A percentile compares a stretch with the other conserved stretches of the same genome.
These are phyloP conservation scores for Pezizomycotina sp. DNA, from an alignment of 2,329 filamentous ascomycete species.

Conservation along the genomic window DNA sequence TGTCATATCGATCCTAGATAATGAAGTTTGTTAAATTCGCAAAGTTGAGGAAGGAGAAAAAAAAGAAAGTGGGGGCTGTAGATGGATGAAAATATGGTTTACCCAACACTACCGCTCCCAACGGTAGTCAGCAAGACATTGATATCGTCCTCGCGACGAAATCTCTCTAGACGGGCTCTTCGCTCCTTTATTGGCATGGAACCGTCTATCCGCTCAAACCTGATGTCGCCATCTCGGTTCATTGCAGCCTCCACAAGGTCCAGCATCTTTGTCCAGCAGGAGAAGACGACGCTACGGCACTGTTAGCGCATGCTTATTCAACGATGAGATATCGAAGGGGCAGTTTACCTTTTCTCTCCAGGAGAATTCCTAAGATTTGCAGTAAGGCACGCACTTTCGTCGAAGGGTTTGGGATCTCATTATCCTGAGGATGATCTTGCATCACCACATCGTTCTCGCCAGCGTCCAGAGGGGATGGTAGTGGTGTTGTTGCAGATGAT, in stretches of 20 bases:
- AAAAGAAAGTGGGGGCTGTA: no score
- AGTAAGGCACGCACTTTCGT: conserved; percentile 23
- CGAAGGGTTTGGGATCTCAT: conserved; percentile 2
- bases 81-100: no score
- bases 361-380: conserved; percentile 21
- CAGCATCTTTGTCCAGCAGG: conserved; percentile 28
- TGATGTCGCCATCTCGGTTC: conserved; percentile 17
- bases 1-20: conserved; percentile 23
- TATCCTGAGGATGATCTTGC: no score
- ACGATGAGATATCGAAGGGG: neutral
- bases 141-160: conserved; percentile 19
- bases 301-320: neutral
- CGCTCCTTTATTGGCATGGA: conserved; percentile 18
- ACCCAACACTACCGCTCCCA: conserved; percentile 27
- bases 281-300: conserved; percentile 27
- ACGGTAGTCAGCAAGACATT: conserved; percentile 26
- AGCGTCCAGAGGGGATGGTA: no score
- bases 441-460: no score
- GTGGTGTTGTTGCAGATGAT: no score
- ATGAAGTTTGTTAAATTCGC: neutral
- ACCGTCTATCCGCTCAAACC: conserved; percentile 25
- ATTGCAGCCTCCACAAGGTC: conserved; percentile 25
- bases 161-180: conserved; percentile 20
- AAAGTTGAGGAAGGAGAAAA: neutral
- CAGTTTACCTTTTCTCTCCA: conserved; percentile 22